These are phyloP conservation scores for Mariannaea elegans DNA, from an alignment of 2,329 filamentous ascomycete genomes.

Conservation along the genomic window DNA sequence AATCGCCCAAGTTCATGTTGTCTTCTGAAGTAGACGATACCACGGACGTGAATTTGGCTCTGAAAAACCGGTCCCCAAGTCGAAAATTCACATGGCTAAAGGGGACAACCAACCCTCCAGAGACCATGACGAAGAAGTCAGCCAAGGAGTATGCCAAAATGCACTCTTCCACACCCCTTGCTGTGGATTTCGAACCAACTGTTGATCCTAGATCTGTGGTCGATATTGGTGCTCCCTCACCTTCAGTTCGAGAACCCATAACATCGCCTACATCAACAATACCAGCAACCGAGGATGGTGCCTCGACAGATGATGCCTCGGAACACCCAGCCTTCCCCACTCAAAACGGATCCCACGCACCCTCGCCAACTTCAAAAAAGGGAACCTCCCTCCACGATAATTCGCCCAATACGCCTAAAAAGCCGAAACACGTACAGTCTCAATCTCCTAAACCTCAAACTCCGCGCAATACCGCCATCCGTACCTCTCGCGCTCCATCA, in stretches of 20 bases:
- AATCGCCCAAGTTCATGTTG: not conserved
- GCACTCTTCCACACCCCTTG: not conserved
- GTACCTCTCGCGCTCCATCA: slow-evolving; percentile 40
- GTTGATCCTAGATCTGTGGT: not conserved
- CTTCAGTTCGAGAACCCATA: not conserved
- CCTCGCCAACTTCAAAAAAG: slow-evolving; percentile 16
- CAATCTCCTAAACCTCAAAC: slow-evolving; percentile 40
- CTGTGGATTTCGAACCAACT: not conserved
- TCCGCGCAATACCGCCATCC: slow-evolving; percentile 36
- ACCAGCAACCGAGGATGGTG: not conserved
- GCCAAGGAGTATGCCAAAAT: not conserved
- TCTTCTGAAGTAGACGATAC: not conserved
- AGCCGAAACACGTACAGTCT: slow-evolving; percentile 18
- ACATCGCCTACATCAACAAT: not conserved
- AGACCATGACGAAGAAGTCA: not conserved
- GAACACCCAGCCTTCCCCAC: not conserved
- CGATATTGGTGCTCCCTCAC: not conserved
- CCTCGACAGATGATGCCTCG: not conserved
- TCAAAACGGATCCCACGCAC: not conserved
- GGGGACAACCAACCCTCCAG: not conserved
- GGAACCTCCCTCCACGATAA: not conserved
- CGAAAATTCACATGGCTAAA: not conserved
- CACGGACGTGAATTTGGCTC: not conserved
- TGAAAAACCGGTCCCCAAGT: no score
- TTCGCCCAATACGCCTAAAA: slow-evolving; percentile 1